Base-by-base conservation (phyloP, 2,329 filamentous ascomycete species). In the Fusarium nygamai region DNA sequence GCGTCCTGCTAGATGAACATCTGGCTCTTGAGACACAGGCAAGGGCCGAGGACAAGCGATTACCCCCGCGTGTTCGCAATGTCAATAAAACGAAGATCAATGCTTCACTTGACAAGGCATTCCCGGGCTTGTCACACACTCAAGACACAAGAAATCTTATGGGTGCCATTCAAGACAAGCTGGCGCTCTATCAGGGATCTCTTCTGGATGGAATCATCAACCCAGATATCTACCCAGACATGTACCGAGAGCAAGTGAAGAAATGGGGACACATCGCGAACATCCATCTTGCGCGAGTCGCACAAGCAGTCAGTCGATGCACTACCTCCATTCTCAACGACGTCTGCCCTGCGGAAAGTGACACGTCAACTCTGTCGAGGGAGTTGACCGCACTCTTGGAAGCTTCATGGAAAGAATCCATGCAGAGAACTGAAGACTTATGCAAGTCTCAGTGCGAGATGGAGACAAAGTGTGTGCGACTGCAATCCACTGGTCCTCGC, bases 181-280 rank as follows among this genome's bases (percentile, higher is more conserved):
- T 84, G 8, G 29, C 41, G 0, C 60, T 69, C 1, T 82, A 80
- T 38, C 77, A 80, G 36, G 78, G 77, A 4, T 79, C 74, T 20
- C 78, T 82, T 13, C 80, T 84, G 0, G 77, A 79, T 0, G 81
- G 82, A 0, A 69, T 84, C 13, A 47, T 81, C 19, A 82, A 84
- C 51, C 80, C 82, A 0, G 73, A 78, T 1, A 75, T 83, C 2
- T 76, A 82, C 24, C 74, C 71, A 5, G 71, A 71, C 0, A 75
- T 84, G 10, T 83, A 80, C 50, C 72, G 66, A 29, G 69, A 72
- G 31, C 82, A 84, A 51, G 81, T 82, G 0, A 51, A 67, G 8
- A 78, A 79, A n/a, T 84, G 82, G 83, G 47, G 71, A 2, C 33
- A 16, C 1, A 72, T 83, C 3, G 77, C 80, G 1, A 39, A 68